A percentile compares a stretch with the other conserved stretches of the same genome.
Evolutionary conservation across 305 asterid species (phyloP).

Genomic region (Solanum aculeatissimum): DNA sequence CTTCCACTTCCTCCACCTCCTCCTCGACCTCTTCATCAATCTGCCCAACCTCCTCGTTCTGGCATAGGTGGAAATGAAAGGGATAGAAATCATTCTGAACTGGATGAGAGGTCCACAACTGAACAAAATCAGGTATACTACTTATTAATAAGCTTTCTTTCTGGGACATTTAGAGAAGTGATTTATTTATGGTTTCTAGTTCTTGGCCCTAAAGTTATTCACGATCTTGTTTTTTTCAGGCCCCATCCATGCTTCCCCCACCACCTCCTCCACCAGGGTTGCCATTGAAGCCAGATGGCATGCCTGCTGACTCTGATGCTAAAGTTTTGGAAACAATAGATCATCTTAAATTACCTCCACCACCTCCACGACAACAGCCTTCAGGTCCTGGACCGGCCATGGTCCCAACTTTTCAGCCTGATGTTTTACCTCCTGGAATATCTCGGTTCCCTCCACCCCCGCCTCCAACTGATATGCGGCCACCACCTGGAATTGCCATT

Average conservation of each 20-base stretch:
- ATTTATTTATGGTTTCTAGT: not conserved
- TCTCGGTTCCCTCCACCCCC: slow-evolving; percentile 68
- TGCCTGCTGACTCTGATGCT: slow-evolving; percentile 41
- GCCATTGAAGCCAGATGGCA: slow-evolving; percentile 35
- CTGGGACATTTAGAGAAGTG: not conserved
- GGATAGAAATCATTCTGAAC: slow-evolving; percentile 19
- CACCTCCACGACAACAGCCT: slow-evolving; percentile 61
- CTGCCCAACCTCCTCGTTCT: slow-evolving; percentile 66
- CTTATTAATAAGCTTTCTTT: not conserved
- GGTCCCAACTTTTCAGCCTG: slow-evolving; percentile 44
- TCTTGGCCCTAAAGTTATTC: not conserved
- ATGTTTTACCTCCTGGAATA: slow-evolving; percentile 63
- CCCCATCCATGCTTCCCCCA: slow-evolving; percentile 46
- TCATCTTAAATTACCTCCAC: slow-evolving; percentile 48
- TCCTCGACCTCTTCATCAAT: slow-evolving; percentile 37
- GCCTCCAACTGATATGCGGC: slow-evolving; percentile 64
- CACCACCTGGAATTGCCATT: slow-evolving; percentile 60
- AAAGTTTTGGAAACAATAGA: slow-evolving; percentile 48
- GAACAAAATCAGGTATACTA: slow-evolving; percentile 48
- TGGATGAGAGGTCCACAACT: slow-evolving; percentile 39
- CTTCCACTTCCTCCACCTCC: slow-evolving; percentile 64
- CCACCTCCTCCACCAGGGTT: slow-evolving; percentile 61
- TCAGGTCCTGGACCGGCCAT: slow-evolving; percentile 44
- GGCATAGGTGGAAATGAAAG: slow-evolving; percentile 49
- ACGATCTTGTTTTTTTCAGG: slow-evolving; percentile 18